Evolutionary conservation across 2,329 filamentous ascomycete species (phyloP).

Genomic region (Drechslerella dactyloides): DNA sequence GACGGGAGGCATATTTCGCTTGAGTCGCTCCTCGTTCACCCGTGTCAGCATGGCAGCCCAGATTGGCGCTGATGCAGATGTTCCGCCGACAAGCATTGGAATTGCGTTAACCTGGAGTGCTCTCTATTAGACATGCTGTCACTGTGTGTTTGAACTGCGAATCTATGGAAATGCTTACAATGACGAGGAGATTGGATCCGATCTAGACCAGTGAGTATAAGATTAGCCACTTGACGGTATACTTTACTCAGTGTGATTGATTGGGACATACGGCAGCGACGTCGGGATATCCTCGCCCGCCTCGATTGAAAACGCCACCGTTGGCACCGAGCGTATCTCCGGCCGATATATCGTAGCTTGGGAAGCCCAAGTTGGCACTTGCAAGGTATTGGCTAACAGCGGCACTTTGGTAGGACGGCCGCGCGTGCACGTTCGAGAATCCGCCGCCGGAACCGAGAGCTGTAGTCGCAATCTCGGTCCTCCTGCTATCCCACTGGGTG

Average conservation of each 20-base stretch:
- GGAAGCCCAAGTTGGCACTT: constrained; percentile 55
- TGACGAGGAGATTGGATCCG: constrained; percentile 3
- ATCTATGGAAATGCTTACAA: no score
- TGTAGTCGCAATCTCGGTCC: constrained; percentile 48
- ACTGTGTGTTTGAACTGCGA: no score
- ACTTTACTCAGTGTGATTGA: background rate
- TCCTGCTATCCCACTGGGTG: constrained; percentile 51
- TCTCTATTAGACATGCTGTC: no score
- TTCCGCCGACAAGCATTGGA: constrained; percentile 61
- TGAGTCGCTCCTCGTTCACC: constrained; percentile 63
- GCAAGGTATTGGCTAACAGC: constrained; percentile 60
- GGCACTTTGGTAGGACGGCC: constrained; percentile 59
- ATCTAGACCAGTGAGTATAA: constrained; percentile 33
- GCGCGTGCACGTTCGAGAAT: constrained; percentile 61
- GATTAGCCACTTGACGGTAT: background rate
- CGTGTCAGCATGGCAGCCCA: constrained; percentile 62
- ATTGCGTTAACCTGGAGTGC: constrained; percentile 4
- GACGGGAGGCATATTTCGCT: constrained; percentile 61
- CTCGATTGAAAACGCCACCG: constrained; percentile 59
- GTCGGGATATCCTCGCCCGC: constrained; percentile 63
- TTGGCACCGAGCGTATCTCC: constrained; percentile 58
- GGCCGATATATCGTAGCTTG: constrained; percentile 53
- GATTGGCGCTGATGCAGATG: constrained; percentile 63
- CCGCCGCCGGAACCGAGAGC: constrained; percentile 60
- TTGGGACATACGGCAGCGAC: constrained; percentile 61